These are phyloP conservation scores for Dioscorea zingiberensis DNA, from an alignment of 106 monocot genomes.

Conservation along the genomic window DNA sequence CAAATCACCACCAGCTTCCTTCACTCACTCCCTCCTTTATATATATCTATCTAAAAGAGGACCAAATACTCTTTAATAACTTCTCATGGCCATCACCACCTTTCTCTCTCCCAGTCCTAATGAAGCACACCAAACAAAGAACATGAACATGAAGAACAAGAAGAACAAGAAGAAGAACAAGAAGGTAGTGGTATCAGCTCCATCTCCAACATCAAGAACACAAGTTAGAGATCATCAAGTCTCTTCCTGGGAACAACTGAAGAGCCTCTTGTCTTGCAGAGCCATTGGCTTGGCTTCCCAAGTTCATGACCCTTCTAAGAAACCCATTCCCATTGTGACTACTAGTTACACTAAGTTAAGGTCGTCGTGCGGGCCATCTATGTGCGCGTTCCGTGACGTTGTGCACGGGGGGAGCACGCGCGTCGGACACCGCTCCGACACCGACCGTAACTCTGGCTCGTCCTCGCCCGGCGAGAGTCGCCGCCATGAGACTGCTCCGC, in stretches of 20 bases:
- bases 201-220: slow-evolving; percentile 1
- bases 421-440: slow-evolving; percentile 32
- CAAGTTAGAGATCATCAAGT: slow-evolving; percentile 15
- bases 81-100: slow-evolving; percentile 34
- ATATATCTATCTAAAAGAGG: no score
- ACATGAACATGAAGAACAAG: no score
- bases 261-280: slow-evolving; percentile 72
- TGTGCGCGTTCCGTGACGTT: slow-evolving; percentile 66
- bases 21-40: no score
- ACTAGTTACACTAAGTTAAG: slow-evolving; percentile 5
- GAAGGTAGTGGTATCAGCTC: not conserved
- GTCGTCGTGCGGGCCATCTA: slow-evolving; percentile 45
- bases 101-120: slow-evolving; percentile 18
- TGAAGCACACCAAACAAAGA: no score
- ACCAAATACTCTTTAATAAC: no score
- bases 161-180: no score
- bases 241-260: slow-evolving; percentile 91
- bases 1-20: no score
- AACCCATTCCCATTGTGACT: not conserved
- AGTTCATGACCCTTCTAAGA: slow-evolving; percentile 33
- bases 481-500: slow-evolving; percentile 21
- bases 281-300: slow-evolving; percentile 17
- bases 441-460: slow-evolving; percentile 13
- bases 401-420: slow-evolving; percentile 35
- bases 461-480: not conserved